phyloP scores from a whole-genome alignment of 2,329 filamentous ascomycete species.

The Talaromyces atroroseus region DNA sequence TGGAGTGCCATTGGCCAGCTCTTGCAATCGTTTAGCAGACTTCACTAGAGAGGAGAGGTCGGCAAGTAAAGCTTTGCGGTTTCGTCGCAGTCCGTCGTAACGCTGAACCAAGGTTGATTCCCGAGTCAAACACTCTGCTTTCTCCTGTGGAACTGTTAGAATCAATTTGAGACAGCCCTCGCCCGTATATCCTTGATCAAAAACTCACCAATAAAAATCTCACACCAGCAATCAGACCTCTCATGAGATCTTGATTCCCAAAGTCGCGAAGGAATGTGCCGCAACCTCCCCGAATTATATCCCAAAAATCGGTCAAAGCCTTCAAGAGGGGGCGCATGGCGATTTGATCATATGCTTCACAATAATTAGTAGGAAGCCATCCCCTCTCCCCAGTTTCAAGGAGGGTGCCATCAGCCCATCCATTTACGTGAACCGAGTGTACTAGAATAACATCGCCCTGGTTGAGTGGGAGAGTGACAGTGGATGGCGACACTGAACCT shows the following conservation, averaged over 20 bases:
- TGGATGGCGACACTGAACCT: conserved; percentile 70
- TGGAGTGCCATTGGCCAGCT: conserved; percentile 53
- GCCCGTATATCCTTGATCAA: neutral
- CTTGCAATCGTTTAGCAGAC: conserved; percentile 77
- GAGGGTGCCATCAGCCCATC: conserved; percentile 94
- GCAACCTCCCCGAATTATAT: conserved; percentile 72
- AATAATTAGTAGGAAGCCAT: conserved; percentile 98
- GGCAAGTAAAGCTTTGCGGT: conserved; percentile 80
- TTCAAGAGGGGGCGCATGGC: conserved; percentile 80
- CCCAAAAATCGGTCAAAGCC: conserved; percentile 87
- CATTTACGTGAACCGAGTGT: conserved; percentile 95
- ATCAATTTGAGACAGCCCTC: neutral
- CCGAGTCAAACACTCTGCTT: conserved; percentile 77
- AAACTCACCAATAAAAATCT: conserved; percentile 76
- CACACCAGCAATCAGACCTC: conserved; percentile 88
- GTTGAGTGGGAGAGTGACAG: conserved; percentile 80
- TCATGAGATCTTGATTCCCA: conserved; percentile 87
- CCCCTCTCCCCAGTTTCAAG: conserved; percentile 79
- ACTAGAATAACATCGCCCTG: conserved; percentile 90
- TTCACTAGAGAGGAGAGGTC: conserved; percentile 88
- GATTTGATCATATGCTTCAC: conserved; percentile 85
- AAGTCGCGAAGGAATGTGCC: conserved; percentile 73
- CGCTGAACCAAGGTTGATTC: conserved; percentile 70
- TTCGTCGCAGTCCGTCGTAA: conserved; percentile 69
- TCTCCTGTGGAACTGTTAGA: conserved; percentile 55